Evolutionary conservation across 2,329 filamentous ascomycete genomes (phyloP).

Genomic region (Plectosphaerella plurivora): DNA sequence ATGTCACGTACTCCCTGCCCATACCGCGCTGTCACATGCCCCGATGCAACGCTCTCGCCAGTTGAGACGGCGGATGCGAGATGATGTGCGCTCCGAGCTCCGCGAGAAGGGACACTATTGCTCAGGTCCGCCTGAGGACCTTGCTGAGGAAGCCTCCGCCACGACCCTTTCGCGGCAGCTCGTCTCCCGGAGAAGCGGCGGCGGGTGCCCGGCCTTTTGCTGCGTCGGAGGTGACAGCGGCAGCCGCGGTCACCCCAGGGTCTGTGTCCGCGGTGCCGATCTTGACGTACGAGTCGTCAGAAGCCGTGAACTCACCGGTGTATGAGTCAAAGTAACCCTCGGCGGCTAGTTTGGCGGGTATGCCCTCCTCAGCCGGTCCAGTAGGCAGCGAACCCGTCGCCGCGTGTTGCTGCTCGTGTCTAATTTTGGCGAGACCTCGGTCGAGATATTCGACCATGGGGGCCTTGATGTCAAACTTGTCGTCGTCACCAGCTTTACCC

Average conservation of each 20-base stretch:
- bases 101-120: neutral
- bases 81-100: too few relatives aligned
- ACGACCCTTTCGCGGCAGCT: conserved; percentile 19
- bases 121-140: conserved; percentile 25
- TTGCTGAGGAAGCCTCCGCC: conserved; percentile 25
- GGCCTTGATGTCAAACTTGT: conserved; percentile 36
- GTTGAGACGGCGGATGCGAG: neutral
- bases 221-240: conserved; percentile 2
- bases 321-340: conserved; percentile 21
- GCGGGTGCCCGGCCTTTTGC: conserved; percentile 4
- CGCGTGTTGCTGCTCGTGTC: conserved; percentile 17
- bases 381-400: neutral
- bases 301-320: neutral
- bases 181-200: conserved; percentile 3
- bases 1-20: too few relatives aligned
- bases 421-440: conserved; percentile 39
- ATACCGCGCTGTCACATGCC: too few relatives aligned
- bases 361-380: neutral
- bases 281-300: conserved; percentile 12
- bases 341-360: conserved; percentile 22
- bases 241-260: neutral
- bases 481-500: conserved; percentile 5
- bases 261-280: conserved; percentile 6
- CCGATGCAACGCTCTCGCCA: too few relatives aligned
- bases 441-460: conserved; percentile 45